Evolutionary conservation across 192 early-diverging fungal species (phyloP), one percentile per base, ranked within the genome.

Genomic region (Coemansia sp.): DNA sequence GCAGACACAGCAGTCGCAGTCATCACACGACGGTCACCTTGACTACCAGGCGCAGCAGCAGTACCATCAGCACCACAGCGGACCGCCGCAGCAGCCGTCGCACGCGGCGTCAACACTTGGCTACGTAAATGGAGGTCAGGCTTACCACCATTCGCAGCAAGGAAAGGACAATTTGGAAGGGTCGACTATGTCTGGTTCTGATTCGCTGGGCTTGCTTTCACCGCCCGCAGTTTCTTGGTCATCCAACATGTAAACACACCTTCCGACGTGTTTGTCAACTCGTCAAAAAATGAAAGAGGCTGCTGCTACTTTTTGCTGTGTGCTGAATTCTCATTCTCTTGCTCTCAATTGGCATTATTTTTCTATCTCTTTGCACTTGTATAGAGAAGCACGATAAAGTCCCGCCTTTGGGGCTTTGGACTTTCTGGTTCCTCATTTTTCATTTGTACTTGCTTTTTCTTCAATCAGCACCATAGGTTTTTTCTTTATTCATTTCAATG

Each of bases 191-290:
- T 53, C 67, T 4, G 60, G 61, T 7, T 46, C 75, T 9, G 77
- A 80, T 25, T 70, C 77, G 9, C 65, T 80, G 36, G 77, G 77
- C 28, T 44, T 80, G 37, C 64, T 80, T 11, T 80, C 77, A 31
- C 77, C 77, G n/a, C 77, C 77, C 3, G 61, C 77, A 2, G 77
- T 80, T 59, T 61, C 76, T 6, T 80, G 77, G 77, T 71, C 77
- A 19, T 51, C 62, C n/a, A 80, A 80, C 59, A 70, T 80, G 70
- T 80, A 66, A 73, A 60, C n/a, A 54, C 25, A 25, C 11, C 17
- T 10, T 14, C 50, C 31, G 31, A 34, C 31, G 31, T 34, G 31
- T 34, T 22, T 15, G 50, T 25, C 50, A 23, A 10, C 50, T 44
- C 40, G 40, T 44, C 47, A 48, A 48, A 48, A 48, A 48, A 19